Evolutionary conservation across 2,329 filamentous ascomycete species (phyloP).

Genomic region (Talaromyces rugulosus): DNA sequence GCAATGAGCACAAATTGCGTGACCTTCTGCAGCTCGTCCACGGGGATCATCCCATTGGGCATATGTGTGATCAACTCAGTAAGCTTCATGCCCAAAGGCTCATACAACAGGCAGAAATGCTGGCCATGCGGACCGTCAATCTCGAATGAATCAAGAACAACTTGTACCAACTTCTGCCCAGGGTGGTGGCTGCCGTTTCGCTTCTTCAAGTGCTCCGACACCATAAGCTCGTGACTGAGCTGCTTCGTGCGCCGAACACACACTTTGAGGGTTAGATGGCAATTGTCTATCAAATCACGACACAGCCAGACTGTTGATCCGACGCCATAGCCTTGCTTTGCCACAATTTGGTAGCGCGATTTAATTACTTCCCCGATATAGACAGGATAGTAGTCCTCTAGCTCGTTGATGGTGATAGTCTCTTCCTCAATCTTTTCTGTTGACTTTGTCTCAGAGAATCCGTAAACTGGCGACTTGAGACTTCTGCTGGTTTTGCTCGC

Average conservation of each 20-base stretch:
- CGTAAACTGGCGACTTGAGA: too few relatives aligned
- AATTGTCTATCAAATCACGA: slow-evolving; percentile 13
- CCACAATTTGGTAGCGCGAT: slow-evolving; percentile 20
- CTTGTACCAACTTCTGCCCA: neutral
- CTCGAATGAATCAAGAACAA: slow-evolving; percentile 2
- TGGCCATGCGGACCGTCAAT: neutral
- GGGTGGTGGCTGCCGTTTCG: neutral
- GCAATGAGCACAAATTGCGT: neutral
- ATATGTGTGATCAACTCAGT: neutral
- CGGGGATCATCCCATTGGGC: neutral
- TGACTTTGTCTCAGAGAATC: too few relatives aligned
- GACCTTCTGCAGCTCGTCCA: neutral
- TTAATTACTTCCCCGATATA: slow-evolving; percentile 18
- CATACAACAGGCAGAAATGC: neutral
- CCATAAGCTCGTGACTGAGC: neutral
- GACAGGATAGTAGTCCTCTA: slow-evolving; percentile 7
- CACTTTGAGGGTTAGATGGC: neutral
- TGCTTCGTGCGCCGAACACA: neutral
- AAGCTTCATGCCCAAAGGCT: slow-evolving; percentile 1
- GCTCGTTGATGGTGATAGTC: neutral
- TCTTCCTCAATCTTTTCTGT: slow-evolving; percentile 3
- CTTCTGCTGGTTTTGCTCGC: too few relatives aligned
- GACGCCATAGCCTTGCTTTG: slow-evolving; percentile 22
- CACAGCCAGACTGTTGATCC: slow-evolving; percentile 26
- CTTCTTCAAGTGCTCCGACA: neutral